Evolutionary conservation across 1,284 basidiomycete species (phyloP), one percentile per base, ranked within the genome.

Genomic region (Vanrija humicola): DNA sequence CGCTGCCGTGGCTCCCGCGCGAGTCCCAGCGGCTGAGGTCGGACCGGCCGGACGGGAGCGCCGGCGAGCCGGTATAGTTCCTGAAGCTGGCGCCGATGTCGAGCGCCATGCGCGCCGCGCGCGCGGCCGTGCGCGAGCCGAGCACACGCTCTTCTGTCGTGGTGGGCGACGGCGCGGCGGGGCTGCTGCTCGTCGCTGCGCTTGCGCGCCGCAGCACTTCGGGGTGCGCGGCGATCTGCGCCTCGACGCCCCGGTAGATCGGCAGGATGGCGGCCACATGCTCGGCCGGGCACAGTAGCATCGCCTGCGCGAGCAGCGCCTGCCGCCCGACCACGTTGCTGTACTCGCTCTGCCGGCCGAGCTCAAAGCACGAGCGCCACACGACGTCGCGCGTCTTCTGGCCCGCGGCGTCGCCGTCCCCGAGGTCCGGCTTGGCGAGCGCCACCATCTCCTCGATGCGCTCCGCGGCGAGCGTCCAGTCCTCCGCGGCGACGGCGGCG

Each of bases 231-330:
- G 44, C 43, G 40, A 55, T 21, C 45, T 46, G 34, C 19, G 67
- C 67, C 53, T 80, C 78, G 15, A 77, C 62, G 43, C 57, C 81
- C 44, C 84, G 82, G 88, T 90, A 96, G 2, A 83, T 80, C 0
- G 78, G 72, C 18, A 96, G 80, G 25, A 95, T 79, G 56, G 88
- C 84, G 21, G 85, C 79, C 9, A 94, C 80, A 60, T 84, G 82
- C 48, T 90, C 89, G 0, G 87, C 70, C 1, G 92, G 90, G 69
- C 90, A 94, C n/a, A 95, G 80, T 65, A 91, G 86, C 28, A 96
- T 78, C 4, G 92, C 88, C 54, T 85, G 83, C 4, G 88, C 90
- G n/a, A 96, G 76, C 1, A 95, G 80, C 1, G 75, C 77, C 61
- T 89, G 77, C 65, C 87, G 89, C 64, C 84, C 83, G 14, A 80